phyloP scores from a whole-genome alignment of 1,284 basidiomycete species.

The Microbotryomycetes sp. region DNA sequence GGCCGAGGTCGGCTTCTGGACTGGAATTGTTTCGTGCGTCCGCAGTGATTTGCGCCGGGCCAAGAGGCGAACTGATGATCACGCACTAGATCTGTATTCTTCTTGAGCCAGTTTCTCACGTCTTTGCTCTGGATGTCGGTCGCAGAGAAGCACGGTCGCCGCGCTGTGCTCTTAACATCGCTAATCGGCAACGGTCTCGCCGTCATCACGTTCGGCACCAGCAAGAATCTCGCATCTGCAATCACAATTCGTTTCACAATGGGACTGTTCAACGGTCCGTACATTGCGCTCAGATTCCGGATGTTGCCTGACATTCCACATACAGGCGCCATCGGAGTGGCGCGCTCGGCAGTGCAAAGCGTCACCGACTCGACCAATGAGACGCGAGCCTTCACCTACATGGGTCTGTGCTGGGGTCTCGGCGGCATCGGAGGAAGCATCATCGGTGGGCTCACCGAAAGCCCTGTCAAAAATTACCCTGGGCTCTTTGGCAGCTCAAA shows the following conservation, averaged over 20 bases:
- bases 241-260: conserved; percentile 83
- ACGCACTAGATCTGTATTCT: conserved; percentile 45
- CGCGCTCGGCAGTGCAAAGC: conserved; percentile 72
- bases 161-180: conserved; percentile 76
- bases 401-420: conserved; percentile 33
- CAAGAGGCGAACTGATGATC: too few species aligned
- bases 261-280: conserved; percentile 91
- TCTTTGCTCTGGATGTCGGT: conserved; percentile 88
- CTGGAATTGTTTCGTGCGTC: conserved; percentile 55
- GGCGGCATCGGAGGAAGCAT: conserved; percentile 35
- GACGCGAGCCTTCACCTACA: conserved; percentile 24
- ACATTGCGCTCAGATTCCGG: conserved; percentile 40
- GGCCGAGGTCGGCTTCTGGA: conserved; percentile 73
- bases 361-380: conserved; percentile 61
- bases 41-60: conserved; percentile 12
- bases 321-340: conserved; percentile 36
- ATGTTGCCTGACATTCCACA: conserved; percentile 1
- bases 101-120: conserved; percentile 70
- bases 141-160: conserved; percentile 81
- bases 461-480: conserved; percentile 26
- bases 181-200: conserved; percentile 74
- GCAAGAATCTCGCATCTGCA: conserved; percentile 53
- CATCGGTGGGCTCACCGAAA: conserved; percentile 30
- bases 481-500: conserved; percentile 37
- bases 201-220: conserved; percentile 73